Base-by-base conservation (phyloP, 78 protist species). In the Dictyostelium purpureum region DNA sequence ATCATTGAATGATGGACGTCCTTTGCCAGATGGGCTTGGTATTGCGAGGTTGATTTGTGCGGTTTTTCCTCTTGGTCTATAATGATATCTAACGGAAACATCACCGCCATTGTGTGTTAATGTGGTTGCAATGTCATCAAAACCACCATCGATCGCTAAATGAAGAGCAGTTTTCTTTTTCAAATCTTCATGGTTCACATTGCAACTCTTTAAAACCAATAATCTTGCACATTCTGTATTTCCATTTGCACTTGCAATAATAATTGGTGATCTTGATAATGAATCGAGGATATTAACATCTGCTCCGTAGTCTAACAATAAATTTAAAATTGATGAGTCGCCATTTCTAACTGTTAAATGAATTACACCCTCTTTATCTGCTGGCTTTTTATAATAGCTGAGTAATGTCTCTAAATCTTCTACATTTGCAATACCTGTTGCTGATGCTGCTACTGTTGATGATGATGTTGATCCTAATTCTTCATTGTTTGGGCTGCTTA, bases 121-220 rank as follows among this genome's bases (percentile, higher is more conserved):
- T 24, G 82, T 85, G 7, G 76, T 31, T n/a, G 92, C 71, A 2
- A 85, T 85, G 43, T 85, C 80, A 19, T 67, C 79, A 47, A 70
- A 37, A 16, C 49, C 61, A 14, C 31, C 28, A 40, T 83, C 90
- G 11, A 83, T 54, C 14, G 90, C 79, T 31, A 83, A 51, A 31
- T 83, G 90, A 18, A 83, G 57, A 45, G 90, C 90, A 28, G 90
- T 83, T 31, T 83, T 83, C 14, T 69, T 19, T 2, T 56, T n/a
- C 4, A 35, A 10, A 56, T 83, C 90, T 9, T 42, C 42, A 12
- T 12, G 6, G 18, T 28, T 52, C 0, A 83, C 56, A 43, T 83
- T 56, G 28, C 37, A 31, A 31, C 47, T 31, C 12, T 19, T 28
- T 35, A 83, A 56, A 40, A 83, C 73, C 19, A 83, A 28, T 24